These are phyloP conservation scores for Coniochaeta hoffmannii DNA, from an alignment of 2,329 filamentous ascomycete genomes.

Conservation along the genomic window DNA sequence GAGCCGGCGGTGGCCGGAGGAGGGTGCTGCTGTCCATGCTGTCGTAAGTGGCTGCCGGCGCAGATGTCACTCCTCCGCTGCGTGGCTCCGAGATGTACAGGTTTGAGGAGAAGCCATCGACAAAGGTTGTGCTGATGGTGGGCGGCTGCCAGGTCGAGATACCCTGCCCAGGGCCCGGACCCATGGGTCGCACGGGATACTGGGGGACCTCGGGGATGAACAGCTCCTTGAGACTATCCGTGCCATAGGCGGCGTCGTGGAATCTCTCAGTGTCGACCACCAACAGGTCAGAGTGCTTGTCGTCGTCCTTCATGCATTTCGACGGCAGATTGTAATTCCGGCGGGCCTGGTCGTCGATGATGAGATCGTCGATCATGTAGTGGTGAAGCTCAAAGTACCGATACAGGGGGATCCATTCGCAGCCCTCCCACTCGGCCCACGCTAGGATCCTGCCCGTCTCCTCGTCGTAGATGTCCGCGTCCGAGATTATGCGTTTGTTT, in stretches of 20 bases:
- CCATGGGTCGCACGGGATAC: not conserved
- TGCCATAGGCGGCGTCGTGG: not conserved
- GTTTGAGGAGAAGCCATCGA: not conserved
- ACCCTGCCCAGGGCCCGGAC: not conserved
- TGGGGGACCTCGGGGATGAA: not conserved
- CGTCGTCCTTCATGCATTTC: not conserved
- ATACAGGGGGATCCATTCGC: not conserved
- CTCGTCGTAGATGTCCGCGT: not conserved
- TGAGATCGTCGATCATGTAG: not conserved
- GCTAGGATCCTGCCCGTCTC: not conserved
- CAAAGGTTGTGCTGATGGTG: not conserved
- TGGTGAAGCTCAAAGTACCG: not conserved
- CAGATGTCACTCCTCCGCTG: not conserved
- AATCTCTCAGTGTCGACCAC: not conserved
- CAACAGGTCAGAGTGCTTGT: conserved; percentile 1
- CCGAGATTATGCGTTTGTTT: not conserved
- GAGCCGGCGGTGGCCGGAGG: not conserved
- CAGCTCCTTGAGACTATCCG: not conserved
- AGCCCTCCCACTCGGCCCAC: not conserved
- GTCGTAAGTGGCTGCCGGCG: not conserved
- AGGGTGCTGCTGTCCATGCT: not conserved
- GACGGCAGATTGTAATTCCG: not conserved
- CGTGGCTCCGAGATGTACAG: not conserved
- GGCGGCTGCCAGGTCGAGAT: too few relatives aligned
- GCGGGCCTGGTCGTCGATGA: not conserved